phyloP scores from a whole-genome alignment of 768 basidiomycete genomes.

The Neoboletus subvelutipes region DNA sequence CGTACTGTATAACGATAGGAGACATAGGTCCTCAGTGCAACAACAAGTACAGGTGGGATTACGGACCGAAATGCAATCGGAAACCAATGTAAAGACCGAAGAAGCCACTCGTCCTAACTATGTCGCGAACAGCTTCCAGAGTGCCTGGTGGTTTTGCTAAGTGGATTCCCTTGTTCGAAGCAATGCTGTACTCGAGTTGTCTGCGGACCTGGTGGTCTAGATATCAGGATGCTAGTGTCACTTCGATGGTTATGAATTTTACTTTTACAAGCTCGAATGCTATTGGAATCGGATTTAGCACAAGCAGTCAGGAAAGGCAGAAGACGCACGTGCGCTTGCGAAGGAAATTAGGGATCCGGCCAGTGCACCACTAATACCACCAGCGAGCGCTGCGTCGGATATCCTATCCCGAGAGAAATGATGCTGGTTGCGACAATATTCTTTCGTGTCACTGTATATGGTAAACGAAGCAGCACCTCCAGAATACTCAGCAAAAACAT shows the following conservation, averaged over 20 bases:
- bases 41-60: neutral
- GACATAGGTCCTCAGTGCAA: conserved; percentile 1
- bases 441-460: conserved; percentile 85
- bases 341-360: conserved; percentile 89
- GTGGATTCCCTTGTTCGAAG: conserved; percentile 71
- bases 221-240: conserved; percentile 8
- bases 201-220: conserved; percentile 64
- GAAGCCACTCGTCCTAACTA: conserved; percentile 61
- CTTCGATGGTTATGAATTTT: conserved; percentile 12
- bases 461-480: conserved; percentile 88
- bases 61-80: conserved; percentile 77
- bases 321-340: conserved; percentile 79
- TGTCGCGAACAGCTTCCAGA: conserved; percentile 74
- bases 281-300: conserved; percentile 22
- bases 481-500: conserved; percentile 5
- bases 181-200: conserved; percentile 91
- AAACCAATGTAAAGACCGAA: conserved; percentile 81
- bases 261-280: conserved; percentile 98
- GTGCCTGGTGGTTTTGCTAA: conserved; percentile 78
- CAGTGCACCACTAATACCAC: conserved; percentile 82
- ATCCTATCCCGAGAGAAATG: conserved; percentile 59
- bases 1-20: conserved; percentile 52
- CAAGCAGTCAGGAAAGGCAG: conserved; percentile 14
- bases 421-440: conserved; percentile 58
- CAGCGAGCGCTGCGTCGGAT: conserved; percentile 71